These are phyloP conservation scores for Bathelium albidoporum DNA, from an alignment of 495 filamentous ascomycete species.

Conservation along the genomic window DNA sequence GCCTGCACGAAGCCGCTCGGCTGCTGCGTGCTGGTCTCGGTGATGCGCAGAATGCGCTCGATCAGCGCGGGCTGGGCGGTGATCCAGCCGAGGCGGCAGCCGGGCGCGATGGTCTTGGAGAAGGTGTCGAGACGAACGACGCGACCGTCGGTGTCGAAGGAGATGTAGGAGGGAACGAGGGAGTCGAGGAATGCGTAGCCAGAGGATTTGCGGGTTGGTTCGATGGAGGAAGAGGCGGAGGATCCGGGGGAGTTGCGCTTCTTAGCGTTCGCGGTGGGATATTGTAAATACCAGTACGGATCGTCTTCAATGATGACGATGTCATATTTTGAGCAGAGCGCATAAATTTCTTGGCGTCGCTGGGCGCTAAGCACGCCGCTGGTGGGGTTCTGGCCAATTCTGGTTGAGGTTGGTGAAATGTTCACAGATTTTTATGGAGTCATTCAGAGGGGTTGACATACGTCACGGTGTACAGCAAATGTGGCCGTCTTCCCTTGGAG, in stretches of 20 bases:
- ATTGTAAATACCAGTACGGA: conserved; percentile 94
- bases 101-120: conserved; percentile 37
- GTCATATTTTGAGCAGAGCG: conserved; percentile 71
- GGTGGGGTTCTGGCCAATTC: conserved; percentile 87
- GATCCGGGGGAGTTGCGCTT: conserved; percentile 7
- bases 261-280: conserved; percentile 48
- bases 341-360: conserved; percentile 69
- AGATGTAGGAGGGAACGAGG: conserved; percentile 65
- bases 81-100: conserved; percentile 39
- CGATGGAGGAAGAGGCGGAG: conserved; percentile 24
- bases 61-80: conserved; percentile 57
- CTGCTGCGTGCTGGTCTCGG: conserved; percentile 65
- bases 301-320: conserved; percentile 92
- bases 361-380: conserved; percentile 58
- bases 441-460: conserved; percentile 37
- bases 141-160: conserved; percentile 70
- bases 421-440: not conserved
- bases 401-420: conserved; percentile 24
- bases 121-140: conserved; percentile 52
- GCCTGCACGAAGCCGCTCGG: conserved; percentile 82
- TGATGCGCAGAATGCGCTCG: conserved; percentile 62
- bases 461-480: conserved; percentile 85
- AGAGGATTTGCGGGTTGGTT: conserved; percentile 41
- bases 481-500: conserved; percentile 59
- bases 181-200: conserved; percentile 73